These are phyloP conservation scores for Wickerhamomyces chaumierensis DNA, from an alignment of 805 yeast species.

Conservation along the genomic window DNA sequence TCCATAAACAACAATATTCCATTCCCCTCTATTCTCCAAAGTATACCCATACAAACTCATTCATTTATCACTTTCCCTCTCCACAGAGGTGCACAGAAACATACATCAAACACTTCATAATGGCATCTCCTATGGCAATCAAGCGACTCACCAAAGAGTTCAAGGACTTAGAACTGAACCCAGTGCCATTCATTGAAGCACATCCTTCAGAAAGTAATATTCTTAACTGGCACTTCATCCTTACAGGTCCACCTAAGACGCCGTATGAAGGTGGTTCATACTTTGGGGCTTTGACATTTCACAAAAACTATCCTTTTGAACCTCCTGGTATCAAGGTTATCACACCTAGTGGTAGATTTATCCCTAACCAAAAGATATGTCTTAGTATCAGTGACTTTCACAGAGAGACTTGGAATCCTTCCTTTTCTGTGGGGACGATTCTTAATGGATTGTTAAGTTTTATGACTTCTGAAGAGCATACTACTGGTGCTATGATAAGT, in stretches of 20 bases:
- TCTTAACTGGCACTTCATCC: slow-evolving; percentile 85
- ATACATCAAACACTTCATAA: slow-evolving; percentile 4
- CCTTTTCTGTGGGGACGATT: slow-evolving; percentile 87
- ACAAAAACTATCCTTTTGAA: slow-evolving; percentile 75
- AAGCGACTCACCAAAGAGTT: slow-evolving; percentile 66
- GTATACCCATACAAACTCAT: too few relatives aligned
- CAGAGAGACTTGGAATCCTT: slow-evolving; percentile 92
- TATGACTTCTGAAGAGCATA: slow-evolving; percentile 77
- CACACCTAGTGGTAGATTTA: slow-evolving; percentile 83
- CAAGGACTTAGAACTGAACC: slow-evolving; percentile 58
- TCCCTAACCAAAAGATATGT: slow-evolving; percentile 66
- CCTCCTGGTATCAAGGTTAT: slow-evolving; percentile 83
- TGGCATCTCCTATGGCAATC: slow-evolving; percentile 30
- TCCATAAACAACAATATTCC: too few relatives aligned
- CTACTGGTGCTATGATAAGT: slow-evolving; percentile 70
- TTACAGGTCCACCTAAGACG: slow-evolving; percentile 85
- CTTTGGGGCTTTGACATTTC: slow-evolving; percentile 75
- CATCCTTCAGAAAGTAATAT: slow-evolving; percentile 79
- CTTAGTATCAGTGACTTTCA: slow-evolving; percentile 85
- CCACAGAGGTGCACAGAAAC: too few relatives aligned
- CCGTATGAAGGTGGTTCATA: slow-evolving; percentile 80
- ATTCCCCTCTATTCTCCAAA: too few relatives aligned
- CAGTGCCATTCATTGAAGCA: slow-evolving; percentile 76
- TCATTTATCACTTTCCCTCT: too few relatives aligned
- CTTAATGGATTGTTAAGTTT: slow-evolving; percentile 78